Conservation (phyloP, 2,329 filamentous ascomycete species). For the Anisogramma anomala region DNA sequence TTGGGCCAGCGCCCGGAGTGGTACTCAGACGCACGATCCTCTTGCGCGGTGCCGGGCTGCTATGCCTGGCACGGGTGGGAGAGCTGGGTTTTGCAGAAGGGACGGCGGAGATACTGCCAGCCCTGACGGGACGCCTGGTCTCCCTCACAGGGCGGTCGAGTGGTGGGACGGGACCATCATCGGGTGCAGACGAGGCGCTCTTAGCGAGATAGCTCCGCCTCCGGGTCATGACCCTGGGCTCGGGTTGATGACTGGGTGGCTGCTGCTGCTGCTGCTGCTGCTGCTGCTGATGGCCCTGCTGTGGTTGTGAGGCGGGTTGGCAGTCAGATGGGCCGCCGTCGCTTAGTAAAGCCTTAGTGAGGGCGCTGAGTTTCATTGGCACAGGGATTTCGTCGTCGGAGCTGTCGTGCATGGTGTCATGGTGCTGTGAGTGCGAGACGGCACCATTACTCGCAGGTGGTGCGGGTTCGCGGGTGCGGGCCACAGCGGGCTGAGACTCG, state of each 20-base stretch:
- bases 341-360: conserved; percentile 74
- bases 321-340: conserved; percentile 42
- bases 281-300: neutral
- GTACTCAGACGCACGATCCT: conserved; percentile 47
- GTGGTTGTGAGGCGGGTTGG: conserved; percentile 21
- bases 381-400: conserved; percentile 89
- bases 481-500: conserved; percentile 32
- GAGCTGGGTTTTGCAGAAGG: conserved; percentile 31
- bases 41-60: conserved; percentile 41
- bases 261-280: neutral
- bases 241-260: conserved; percentile 19
- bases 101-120: conserved; percentile 34
- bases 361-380: conserved; percentile 85
- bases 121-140: conserved; percentile 32
- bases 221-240: conserved; percentile 37
- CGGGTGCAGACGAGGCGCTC: conserved; percentile 31
- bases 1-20: conserved; percentile 26
- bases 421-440: conserved; percentile 32
- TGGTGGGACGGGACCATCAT: conserved; percentile 21
- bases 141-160: conserved; percentile 19
- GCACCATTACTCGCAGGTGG: conserved; percentile 15
- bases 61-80: conserved; percentile 35
- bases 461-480: conserved; percentile 13
- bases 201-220: conserved; percentile 38
- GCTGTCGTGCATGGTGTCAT: conserved; percentile 59